phyloP scores from a whole-genome alignment of 148 eudicot species.

The Rhododendron ovatum region DNA sequence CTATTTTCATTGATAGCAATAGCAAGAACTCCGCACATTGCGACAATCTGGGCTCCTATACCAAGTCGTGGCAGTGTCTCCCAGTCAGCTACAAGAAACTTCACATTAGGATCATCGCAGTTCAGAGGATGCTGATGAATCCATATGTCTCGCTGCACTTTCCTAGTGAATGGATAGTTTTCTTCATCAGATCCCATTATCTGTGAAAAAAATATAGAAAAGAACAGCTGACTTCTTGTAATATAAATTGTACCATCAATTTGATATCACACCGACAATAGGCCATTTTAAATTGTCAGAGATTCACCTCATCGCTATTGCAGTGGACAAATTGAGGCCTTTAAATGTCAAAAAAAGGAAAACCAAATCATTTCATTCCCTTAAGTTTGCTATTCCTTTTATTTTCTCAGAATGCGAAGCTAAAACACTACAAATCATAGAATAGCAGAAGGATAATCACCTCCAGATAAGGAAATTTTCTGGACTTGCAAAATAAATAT shows the following conservation, averaged over 20 bases:
- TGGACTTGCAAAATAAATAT: not conserved
- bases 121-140: constrained; percentile 78
- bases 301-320: no score
- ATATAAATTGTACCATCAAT: no score
- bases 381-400: not conserved
- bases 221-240: no score
- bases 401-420: not conserved
- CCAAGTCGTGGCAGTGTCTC: constrained; percentile 78
- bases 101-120: constrained; percentile 62
- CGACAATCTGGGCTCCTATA: constrained; percentile 87
- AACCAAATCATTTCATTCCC: not conserved
- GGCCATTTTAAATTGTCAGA: no score
- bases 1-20: constrained; percentile 73
- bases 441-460: not conserved
- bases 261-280: no score
- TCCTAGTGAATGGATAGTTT: constrained; percentile 86
- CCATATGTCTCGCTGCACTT: constrained; percentile 91
- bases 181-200: constrained; percentile 81
- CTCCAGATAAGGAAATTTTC: not conserved
- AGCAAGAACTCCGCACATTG: constrained; percentile 85
- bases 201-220: constrained; percentile 18
- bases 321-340: no score
- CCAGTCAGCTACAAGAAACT: constrained; percentile 85
- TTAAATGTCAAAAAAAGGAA: not conserved
- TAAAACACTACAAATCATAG: not conserved